Evolutionary conservation across 352 stramenopile species (phyloP), one percentile per base, ranked within the genome.

Genomic region (Globisporangium cederbergense): DNA sequence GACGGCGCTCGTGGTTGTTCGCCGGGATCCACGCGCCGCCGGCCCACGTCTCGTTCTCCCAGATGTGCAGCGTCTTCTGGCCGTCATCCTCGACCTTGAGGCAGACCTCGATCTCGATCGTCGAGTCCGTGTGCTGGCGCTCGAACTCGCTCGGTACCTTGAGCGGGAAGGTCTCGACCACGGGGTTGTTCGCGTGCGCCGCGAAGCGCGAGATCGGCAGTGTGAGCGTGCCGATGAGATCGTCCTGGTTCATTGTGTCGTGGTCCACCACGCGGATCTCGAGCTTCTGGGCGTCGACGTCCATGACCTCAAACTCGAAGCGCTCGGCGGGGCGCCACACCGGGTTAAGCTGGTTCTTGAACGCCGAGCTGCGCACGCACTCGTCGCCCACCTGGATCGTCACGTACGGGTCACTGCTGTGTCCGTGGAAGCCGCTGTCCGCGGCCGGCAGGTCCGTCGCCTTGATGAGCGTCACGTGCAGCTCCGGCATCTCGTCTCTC

Each of bases 341-440:
- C 4, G 85, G 85, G 43, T 91, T 76, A 22, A 93, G 68, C 40
- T 57, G 60, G 25, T 73, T 74, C 54, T 66, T 75, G 60, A 84
- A 76, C 43, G 70, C 81, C 16, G 81, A 79, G 49, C 76, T 88
- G 60, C 78, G 73, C 55, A 86, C 62, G 34, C 69, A 70, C 61
- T 88, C 72, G 40, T 77, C 70, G 22, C 78, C 77, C 30, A 93
- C 50, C 61, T 81, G 65, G 52, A 93, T 68, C 6, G 72, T 74
- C 40, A 93, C 85, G 67, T 88, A 93, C 60, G 85, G 85, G 62
- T 93, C 85, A 67, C 81, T 91, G 18, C 75, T 78, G 62, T 68
- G 79, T 40, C 83, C 75, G 43, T 77, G 62, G 53, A 78, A 65
- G 56, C 73, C 70, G 16, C 71, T 79, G 72, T 93, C 85, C 43